Conservation (phyloP, 1,284 basidiomycete species). For the Boletus smithii region DNA sequence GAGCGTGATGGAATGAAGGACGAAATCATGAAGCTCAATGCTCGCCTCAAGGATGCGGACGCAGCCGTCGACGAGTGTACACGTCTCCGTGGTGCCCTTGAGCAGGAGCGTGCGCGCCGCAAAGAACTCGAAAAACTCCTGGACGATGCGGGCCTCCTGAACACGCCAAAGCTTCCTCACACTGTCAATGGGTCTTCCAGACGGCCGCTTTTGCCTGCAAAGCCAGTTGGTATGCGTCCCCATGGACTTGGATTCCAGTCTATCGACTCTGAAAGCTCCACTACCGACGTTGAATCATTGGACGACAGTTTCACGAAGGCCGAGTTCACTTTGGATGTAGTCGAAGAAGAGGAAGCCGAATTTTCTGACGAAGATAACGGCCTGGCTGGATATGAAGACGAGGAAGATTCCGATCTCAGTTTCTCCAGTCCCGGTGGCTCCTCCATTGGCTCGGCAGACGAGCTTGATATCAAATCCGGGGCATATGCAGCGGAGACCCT, state of each 20-base stretch:
- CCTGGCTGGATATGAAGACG: slow-evolving; percentile 65
- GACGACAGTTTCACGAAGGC: slow-evolving; percentile 41
- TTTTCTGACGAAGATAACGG: slow-evolving; percentile 50
- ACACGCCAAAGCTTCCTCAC: slow-evolving; percentile 28
- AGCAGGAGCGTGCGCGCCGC: slow-evolving; percentile 38
- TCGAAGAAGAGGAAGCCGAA: slow-evolving; percentile 54
- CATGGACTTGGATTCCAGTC: slow-evolving; percentile 57
- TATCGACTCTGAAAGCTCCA: slow-evolving; percentile 57
- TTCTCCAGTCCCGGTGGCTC: slow-evolving; percentile 48
- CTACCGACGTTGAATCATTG: slow-evolving; percentile 61
- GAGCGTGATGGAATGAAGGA: slow-evolving; percentile 35
- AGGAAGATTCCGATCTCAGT: slow-evolving; percentile 56
- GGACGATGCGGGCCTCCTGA: slow-evolving; percentile 36
- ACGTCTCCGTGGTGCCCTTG: slow-evolving; percentile 35
- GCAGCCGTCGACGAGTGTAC: slow-evolving; percentile 34
- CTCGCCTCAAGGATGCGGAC: slow-evolving; percentile 33
- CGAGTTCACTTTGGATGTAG: slow-evolving; percentile 50
- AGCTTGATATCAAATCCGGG: slow-evolving; percentile 30
- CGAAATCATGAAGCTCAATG: slow-evolving; percentile 35
- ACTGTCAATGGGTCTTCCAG: slow-evolving; percentile 11
- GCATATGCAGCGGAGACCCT: not conserved
- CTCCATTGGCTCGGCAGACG: slow-evolving; percentile 56
- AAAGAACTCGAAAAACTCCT: slow-evolving; percentile 44
- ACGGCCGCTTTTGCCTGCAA: slow-evolving; percentile 17
- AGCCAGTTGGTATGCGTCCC: slow-evolving; percentile 22